These are phyloP conservation scores for Microcyclosporella mali DNA, from an alignment of 2,329 filamentous ascomycete species.

Conservation along the genomic window DNA sequence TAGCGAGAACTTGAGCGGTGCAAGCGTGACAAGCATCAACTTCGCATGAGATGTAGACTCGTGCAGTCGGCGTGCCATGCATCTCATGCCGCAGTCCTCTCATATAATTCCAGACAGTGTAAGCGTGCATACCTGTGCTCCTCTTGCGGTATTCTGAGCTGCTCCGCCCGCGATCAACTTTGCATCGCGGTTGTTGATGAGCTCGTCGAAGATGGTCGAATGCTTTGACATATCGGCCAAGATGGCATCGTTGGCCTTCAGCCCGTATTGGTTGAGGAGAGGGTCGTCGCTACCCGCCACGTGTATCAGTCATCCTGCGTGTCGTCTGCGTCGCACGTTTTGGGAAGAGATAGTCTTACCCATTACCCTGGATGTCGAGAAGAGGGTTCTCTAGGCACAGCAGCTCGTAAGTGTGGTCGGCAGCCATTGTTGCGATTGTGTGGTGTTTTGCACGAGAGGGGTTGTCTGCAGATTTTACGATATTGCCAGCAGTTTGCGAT, in stretches of 20 bases:
- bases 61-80: no score
- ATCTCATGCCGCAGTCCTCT: no score
- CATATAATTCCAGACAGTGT: background rate
- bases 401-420: slow-evolving; percentile 65
- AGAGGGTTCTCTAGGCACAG: slow-evolving; percentile 96
- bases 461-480: no score
- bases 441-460: no score
- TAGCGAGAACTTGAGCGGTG: no score
- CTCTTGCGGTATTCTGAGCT: slow-evolving; percentile 94
- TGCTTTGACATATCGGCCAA: slow-evolving; percentile 83
- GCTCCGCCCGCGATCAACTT: slow-evolving; percentile 94
- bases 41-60: no score
- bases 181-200: slow-evolving; percentile 84
- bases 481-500: no score
- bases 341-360: slow-evolving; percentile 49
- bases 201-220: slow-evolving; percentile 82
- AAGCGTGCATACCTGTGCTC: slow-evolving; percentile 59
- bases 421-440: slow-evolving; percentile 11
- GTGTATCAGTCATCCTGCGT: no score
- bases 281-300: slow-evolving; percentile 59
- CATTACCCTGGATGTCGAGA: slow-evolving; percentile 86
- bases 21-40: no score
- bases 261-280: slow-evolving; percentile 82
- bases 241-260: slow-evolving; percentile 97
- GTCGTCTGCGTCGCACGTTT: background rate